Base-by-base conservation (phyloP, 2,329 filamentous ascomycete genomes). In the Colletotrichum ledebouriae region DNA sequence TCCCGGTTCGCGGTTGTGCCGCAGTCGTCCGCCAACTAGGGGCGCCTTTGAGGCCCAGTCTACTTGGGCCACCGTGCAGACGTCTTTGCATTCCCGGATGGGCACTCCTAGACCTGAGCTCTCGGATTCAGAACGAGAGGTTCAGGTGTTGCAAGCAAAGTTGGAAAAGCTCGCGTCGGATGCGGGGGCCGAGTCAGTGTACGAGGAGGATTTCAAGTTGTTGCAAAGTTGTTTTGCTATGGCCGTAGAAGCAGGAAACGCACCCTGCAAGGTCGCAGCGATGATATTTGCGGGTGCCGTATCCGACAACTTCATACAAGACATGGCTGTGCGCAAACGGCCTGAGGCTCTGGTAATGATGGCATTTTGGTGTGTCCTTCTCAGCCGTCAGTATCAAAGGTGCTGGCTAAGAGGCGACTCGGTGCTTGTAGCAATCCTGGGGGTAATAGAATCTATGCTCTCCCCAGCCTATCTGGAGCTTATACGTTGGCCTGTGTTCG, bases 121-220 rank as follows among this genome's bases (percentile, higher is more conserved):
- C 2, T 20, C 34, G 2, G 52, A 41, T 0, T 55, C 29, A n/a
- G n/a, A 55, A 5, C 52, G n/a, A 41, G 52, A 55, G 12, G 0
- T 55, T 22, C 34, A 55, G 17, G 41, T 17, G 2, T 17, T 41
- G 17, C 25, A 39, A n/a, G n/a, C 15, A 10, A 41, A 12, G 20
- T 4, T 41, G 1, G 1, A 0, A 20, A 33, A 0, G 0, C 0
- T 55, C 11, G 33, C 52, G n/a, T 2, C 12, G 13, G n/a, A 29
- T 7, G 12, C 4, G 39, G 17, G 1, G 1, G 1, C 3, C 0
- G 10, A 3, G 22, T 13, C 34, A 34, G 1, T 41, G 17, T 55
- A 55, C 11, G 34, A 55, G 11, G 52, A 55, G 6, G 52, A 55
- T 11, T 41, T 41, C 34, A 25, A 39, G 13, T 17, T 55, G n/a